phyloP scores from a whole-genome alignment of 2,329 filamentous ascomycete species.

The Rutstroemia sp. region DNA sequence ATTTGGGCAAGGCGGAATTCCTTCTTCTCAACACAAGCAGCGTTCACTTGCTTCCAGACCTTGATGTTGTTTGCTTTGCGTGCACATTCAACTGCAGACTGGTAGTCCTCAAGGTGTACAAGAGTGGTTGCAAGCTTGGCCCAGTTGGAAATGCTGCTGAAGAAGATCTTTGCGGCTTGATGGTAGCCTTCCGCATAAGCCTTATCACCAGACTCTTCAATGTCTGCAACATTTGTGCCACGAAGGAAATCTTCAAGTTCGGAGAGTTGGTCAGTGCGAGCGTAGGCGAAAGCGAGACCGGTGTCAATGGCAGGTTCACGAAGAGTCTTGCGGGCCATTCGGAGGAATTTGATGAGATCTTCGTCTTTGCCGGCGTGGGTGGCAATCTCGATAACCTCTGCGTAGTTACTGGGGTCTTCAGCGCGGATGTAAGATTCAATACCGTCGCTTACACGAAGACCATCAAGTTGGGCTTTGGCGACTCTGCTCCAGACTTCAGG shows the following conservation, averaged over 20 bases:
- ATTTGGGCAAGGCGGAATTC: slow-evolving; percentile 98
- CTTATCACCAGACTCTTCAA: slow-evolving; percentile 97
- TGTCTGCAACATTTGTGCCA: slow-evolving; percentile 86
- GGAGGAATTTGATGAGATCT: slow-evolving; percentile 90
- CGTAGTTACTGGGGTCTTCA: slow-evolving; percentile 84
- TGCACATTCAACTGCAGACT: slow-evolving; percentile 93
- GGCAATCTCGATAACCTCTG: slow-evolving; percentile 92
- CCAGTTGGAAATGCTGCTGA: slow-evolving; percentile 97
- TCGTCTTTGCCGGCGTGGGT: slow-evolving; percentile 96
- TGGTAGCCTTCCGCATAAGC: slow-evolving; percentile 91
- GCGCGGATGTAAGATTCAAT: slow-evolving; percentile 98
- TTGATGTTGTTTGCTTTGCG: slow-evolving; percentile 99
- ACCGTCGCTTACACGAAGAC: slow-evolving; percentile 82
- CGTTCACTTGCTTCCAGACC: slow-evolving; percentile 98
- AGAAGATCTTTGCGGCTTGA: slow-evolving; percentile 98
- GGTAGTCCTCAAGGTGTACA: slow-evolving; percentile 95
- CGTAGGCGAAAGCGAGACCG: slow-evolving; percentile 86
- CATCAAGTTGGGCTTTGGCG: slow-evolving; percentile 94
- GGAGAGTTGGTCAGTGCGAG: slow-evolving; percentile 80
- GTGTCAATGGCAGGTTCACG: slow-evolving; percentile 93
- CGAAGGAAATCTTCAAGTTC: slow-evolving; percentile 96
- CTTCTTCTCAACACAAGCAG: slow-evolving; percentile 93
- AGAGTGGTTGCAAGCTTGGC: slow-evolving; percentile 96
- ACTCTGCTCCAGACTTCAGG: slow-evolving; percentile 98
- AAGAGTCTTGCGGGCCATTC: slow-evolving; percentile 95